Conservation (phyloP, 1,284 basidiomycete species). For the Ustilago cynodontis region DNA sequence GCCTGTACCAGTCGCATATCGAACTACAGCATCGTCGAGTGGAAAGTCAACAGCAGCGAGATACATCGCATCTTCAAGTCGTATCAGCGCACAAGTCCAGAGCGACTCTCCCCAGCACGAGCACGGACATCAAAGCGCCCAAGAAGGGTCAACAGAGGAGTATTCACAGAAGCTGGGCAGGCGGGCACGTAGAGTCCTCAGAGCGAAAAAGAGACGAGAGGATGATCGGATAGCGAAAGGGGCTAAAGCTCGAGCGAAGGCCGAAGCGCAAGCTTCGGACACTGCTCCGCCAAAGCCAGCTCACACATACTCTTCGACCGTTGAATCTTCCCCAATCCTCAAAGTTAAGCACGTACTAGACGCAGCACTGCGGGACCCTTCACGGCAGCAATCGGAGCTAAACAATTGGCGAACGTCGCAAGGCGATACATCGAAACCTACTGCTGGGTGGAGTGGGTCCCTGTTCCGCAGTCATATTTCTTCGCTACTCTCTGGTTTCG, state of each 20-base stretch:
- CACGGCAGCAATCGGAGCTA: background rate
- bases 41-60: background rate
- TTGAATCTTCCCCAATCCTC: conserved; percentile 3
- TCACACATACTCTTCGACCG: fast-evolving
- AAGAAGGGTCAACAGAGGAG: background rate
- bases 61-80: conserved; percentile 27
- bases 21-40: background rate
- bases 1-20: background rate
- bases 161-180: conserved; percentile 37
- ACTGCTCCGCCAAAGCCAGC: too few relatives aligned
- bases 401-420: conserved; percentile 12
- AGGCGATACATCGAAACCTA: conserved; percentile 8
- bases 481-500: conserved; percentile 23
- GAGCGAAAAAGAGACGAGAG: conserved; percentile 24
- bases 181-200: conserved; percentile 33
- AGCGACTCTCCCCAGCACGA: background rate
- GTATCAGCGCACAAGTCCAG: conserved; percentile 22
- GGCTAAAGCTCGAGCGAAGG: conserved; percentile 12
- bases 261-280: background rate
- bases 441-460: conserved; percentile 30
- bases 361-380: background rate
- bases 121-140: background rate
- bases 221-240: conserved; percentile 19
- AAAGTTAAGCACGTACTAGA: conserved; percentile 26
- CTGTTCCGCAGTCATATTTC: conserved; percentile 38